Percentiles rank a stretch among this genome's conserved stretches.
Conservation (phyloP, 2,329 filamentous ascomycete genomes). For the Aureobasidium musti region DNA sequence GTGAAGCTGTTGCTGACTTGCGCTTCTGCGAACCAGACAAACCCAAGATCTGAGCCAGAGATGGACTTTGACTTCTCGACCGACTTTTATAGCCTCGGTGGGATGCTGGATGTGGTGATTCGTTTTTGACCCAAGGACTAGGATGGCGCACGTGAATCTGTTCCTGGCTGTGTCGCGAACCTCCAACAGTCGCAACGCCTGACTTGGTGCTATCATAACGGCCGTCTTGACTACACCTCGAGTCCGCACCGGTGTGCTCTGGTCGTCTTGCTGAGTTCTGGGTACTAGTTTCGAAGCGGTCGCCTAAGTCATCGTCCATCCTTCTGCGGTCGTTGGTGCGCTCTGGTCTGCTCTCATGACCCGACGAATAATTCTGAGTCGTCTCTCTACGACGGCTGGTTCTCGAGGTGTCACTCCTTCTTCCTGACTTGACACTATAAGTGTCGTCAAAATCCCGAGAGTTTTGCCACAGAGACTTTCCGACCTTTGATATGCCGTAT, state of each 20-base stretch:
- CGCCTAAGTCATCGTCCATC: neutral
- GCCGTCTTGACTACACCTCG: neutral
- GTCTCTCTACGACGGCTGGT: slow-evolving; percentile 37
- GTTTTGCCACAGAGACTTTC: slow-evolving; percentile 56
- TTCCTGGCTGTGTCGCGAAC: neutral
- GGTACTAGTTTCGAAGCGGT: neutral
- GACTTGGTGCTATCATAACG: neutral
- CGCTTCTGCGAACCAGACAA: slow-evolving; percentile 30
- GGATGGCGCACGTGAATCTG: slow-evolving; percentile 23
- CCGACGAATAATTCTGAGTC: neutral
- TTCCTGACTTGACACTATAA: slow-evolving; percentile 60
- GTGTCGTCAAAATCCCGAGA: slow-evolving; percentile 61
- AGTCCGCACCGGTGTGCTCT: neutral
- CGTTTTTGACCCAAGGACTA: neutral
- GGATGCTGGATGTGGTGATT: neutral
- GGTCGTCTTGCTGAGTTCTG: neutral
- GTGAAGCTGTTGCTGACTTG: slow-evolving; percentile 31
- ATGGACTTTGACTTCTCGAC: slow-evolving; percentile 44
- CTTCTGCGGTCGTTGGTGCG: neutral
- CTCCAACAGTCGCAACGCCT: neutral
- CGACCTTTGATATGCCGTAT: slow-evolving; percentile 55
- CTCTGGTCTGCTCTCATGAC: neutral
- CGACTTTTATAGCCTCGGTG: slow-evolving; percentile 40
- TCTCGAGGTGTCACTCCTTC: slow-evolving; percentile 39
- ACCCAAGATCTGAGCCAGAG: slow-evolving; percentile 36